phyloP scores from a whole-genome alignment of 108 stramenopile genomes.

The Discostella stelligeroides region DNA sequence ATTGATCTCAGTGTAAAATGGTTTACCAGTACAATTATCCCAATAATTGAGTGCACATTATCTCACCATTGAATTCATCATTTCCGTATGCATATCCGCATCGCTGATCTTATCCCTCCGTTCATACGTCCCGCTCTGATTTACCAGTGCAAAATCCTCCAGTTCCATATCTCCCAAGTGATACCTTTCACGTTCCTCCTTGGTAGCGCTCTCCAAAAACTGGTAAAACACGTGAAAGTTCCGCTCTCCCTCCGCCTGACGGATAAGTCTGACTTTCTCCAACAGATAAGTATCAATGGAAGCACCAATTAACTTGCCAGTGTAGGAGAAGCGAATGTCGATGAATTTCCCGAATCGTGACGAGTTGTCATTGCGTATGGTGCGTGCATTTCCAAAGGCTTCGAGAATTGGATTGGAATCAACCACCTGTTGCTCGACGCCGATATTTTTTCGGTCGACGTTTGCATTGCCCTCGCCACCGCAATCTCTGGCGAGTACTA shows the following conservation, averaged over 20 bases:
- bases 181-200: slow-evolving; percentile 40
- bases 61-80: slow-evolving; percentile 68
- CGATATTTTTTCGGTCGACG: neutral
- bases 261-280: slow-evolving; percentile 80
- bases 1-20: neutral
- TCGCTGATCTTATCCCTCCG: slow-evolving; percentile 81
- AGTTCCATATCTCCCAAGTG: slow-evolving; percentile 42
- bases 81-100: slow-evolving; percentile 61
- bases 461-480: neutral
- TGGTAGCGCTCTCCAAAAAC: slow-evolving; percentile 49
- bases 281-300: slow-evolving; percentile 82
- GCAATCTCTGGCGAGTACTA: neutral
- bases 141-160: slow-evolving; percentile 73
- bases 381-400: slow-evolving; percentile 93
- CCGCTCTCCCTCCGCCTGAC: slow-evolving; percentile 78
- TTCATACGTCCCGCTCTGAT: slow-evolving; percentile 74
- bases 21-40: neutral
- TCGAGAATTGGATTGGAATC: slow-evolving; percentile 90
- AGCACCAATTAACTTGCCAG: slow-evolving; percentile 68
- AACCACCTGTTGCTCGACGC: slow-evolving; percentile 66
- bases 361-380: slow-evolving; percentile 88
- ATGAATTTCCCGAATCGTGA: slow-evolving; percentile 89
- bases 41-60: too few relatives aligned
- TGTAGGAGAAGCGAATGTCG: slow-evolving; percentile 71
- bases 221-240: slow-evolving; percentile 96